Evolutionary conservation across 2,329 filamentous ascomycete species (phyloP).

Genomic region (Colletotrichum tropicale): DNA sequence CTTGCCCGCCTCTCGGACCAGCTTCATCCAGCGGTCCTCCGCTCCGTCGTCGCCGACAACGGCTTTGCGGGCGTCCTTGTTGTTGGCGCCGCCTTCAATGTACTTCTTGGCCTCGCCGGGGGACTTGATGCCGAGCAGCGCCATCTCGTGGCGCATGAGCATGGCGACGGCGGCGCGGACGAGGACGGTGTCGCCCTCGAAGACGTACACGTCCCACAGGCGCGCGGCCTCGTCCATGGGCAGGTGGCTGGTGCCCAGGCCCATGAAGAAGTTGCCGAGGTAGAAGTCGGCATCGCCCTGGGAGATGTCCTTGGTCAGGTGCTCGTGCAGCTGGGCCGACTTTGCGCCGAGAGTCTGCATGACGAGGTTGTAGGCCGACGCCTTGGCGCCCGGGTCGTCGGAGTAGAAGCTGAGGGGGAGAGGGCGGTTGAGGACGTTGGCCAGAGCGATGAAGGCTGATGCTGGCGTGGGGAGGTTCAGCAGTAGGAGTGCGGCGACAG

Average conservation of each 20-base stretch:
- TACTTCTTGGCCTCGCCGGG: slow-evolving; percentile 47
- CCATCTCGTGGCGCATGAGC: slow-evolving; percentile 58
- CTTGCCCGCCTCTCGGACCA: slow-evolving; percentile 44
- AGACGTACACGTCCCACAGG: slow-evolving; percentile 82
- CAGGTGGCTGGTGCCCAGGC: slow-evolving; percentile 67
- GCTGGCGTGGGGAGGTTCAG: slow-evolving; percentile 70
- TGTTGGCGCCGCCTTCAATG: slow-evolving; percentile 28
- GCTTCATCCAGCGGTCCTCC: slow-evolving; percentile 52
- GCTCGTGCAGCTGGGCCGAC: slow-evolving; percentile 65
- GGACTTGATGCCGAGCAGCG: slow-evolving; percentile 51
- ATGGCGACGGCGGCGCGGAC: slow-evolving; percentile 75
- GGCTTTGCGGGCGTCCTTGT: slow-evolving; percentile 18
- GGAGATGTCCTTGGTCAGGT: slow-evolving; percentile 59
- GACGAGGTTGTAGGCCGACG: slow-evolving; percentile 71
- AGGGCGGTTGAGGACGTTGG: slow-evolving; percentile 79
- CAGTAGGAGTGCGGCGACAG: slow-evolving; percentile 74
- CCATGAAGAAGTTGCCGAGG: slow-evolving; percentile 65
- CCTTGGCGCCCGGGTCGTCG: slow-evolving; percentile 70
- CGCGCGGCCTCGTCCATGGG: slow-evolving; percentile 73
- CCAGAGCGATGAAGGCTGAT: slow-evolving; percentile 72
- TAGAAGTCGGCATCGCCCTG: slow-evolving; percentile 56
- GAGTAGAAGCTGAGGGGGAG: slow-evolving; percentile 78
- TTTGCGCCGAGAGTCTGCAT: slow-evolving; percentile 71
- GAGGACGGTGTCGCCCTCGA: slow-evolving; percentile 78
- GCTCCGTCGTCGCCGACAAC: slow-evolving; percentile 37